Evolutionary conservation across 2,329 filamentous ascomycete species (phyloP).

Genomic region (Ophiocordyceps unilateralis): DNA sequence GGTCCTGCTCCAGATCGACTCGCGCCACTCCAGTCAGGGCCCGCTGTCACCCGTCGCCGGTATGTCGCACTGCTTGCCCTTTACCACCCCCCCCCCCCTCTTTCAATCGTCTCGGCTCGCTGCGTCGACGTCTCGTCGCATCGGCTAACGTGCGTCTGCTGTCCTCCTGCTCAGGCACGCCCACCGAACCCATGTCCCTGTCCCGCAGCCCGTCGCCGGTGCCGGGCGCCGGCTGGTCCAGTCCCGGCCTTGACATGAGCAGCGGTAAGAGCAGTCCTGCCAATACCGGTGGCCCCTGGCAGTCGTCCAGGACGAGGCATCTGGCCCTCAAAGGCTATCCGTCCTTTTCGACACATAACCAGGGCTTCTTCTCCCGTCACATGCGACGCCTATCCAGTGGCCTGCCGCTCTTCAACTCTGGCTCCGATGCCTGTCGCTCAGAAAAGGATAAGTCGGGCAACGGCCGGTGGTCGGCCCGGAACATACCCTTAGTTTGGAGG

Average conservation of each 20-base stretch:
- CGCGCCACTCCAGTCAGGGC: constrained; percentile 11
- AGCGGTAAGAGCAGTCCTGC: constrained; percentile 54
- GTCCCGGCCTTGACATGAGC: constrained; percentile 57
- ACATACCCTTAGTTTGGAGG: constrained; percentile 27
- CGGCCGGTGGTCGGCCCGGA: constrained; percentile 29
- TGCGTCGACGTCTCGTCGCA: neutral
- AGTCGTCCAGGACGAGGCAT: constrained; percentile 62
- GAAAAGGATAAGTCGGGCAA: constrained; percentile 65
- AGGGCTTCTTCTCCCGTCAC: constrained; percentile 75
- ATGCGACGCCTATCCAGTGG: constrained; percentile 66
- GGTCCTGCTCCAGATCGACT: constrained; percentile 14
- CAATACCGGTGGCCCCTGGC: constrained; percentile 56
- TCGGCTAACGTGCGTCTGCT: neutral
- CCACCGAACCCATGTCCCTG: constrained; percentile 53
- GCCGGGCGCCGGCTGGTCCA: constrained; percentile 76
- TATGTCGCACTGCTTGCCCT: constrained; percentile 22
- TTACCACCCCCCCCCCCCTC: neutral
- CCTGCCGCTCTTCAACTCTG: constrained; percentile 52
- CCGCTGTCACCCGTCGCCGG: constrained; percentile 37
- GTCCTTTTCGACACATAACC: constrained; percentile 63
- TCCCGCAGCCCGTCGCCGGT: constrained; percentile 78
- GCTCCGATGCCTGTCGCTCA: constrained; percentile 33
- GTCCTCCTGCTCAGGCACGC: constrained; percentile 25
- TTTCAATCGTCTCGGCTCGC: neutral
- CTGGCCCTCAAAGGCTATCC: constrained; percentile 58